Evolutionary conservation across 257 asterid genomes (phyloP).

Genomic region (Fraxinus excelsior): DNA sequence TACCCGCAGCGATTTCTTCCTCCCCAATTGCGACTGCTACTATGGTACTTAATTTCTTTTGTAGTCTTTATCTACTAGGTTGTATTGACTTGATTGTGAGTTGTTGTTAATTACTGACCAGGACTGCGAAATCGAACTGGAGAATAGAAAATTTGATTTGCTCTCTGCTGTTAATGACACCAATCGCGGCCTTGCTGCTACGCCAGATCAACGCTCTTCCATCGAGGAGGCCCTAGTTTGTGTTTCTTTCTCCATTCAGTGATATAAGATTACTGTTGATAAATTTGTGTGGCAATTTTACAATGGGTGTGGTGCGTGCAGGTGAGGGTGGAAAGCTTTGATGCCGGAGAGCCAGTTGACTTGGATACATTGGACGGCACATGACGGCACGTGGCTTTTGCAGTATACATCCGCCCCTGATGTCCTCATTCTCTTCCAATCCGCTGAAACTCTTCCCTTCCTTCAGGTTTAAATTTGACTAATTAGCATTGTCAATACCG

Average conservation of each 20-base stretch:
- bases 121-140: constrained; percentile 53
- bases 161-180: constrained; percentile 68
- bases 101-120: constrained; percentile 13
- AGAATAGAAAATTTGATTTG: constrained; percentile 61
- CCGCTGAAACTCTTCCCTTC: constrained; percentile 76
- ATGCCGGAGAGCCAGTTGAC: constrained; percentile 61
- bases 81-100: not conserved
- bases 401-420: constrained; percentile 89
- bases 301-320: constrained; percentile 23
- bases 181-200: constrained; percentile 71
- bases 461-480: constrained; percentile 50
- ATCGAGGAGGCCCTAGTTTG: constrained; percentile 77
- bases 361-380: constrained; percentile 73
- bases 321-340: constrained; percentile 68
- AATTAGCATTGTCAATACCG: not conserved
- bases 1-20: not conserved
- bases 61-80: not conserved
- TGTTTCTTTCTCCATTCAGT: constrained; percentile 7
- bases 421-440: constrained; percentile 74
- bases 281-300: not conserved
- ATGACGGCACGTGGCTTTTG: constrained; percentile 97
- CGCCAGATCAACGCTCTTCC: constrained; percentile 63
- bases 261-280: not conserved
- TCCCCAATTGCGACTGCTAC: not conserved
- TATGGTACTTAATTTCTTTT: not conserved